phyloP scores from a whole-genome alignment of 23 red algal genomes.

The Cyanidiococcus yangmingshanensis region DNA sequence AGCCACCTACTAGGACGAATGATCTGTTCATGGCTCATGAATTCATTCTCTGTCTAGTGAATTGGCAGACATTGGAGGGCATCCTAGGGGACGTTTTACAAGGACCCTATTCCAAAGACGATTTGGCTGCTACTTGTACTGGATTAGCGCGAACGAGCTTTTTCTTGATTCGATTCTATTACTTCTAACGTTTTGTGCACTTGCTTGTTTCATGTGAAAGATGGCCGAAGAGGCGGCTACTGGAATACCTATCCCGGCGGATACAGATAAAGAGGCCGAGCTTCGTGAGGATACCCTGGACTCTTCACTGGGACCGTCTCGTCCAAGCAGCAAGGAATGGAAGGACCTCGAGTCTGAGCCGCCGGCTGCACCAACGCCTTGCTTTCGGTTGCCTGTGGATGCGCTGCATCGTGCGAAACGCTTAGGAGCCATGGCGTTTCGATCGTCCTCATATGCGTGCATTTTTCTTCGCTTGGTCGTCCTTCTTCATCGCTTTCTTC shows the following conservation, averaged over 20 bases:
- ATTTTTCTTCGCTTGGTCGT: slow-evolving; percentile 92
- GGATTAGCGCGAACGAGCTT: no score
- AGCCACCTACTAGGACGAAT: no score
- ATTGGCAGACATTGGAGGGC: no score
- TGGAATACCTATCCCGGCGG: not conserved
- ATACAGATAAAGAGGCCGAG: not conserved
- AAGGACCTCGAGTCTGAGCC: slow-evolving; percentile 6
- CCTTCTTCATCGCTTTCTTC: slow-evolving; percentile 97
- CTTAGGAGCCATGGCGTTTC: slow-evolving; percentile 28
- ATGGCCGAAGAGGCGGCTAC: not conserved
- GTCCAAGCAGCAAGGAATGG: not conserved
- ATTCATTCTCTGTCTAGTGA: no score
- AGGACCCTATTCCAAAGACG: no score
- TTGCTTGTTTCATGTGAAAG: no score
- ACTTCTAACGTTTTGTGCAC: no score
- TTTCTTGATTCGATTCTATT: no score
- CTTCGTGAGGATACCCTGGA: slow-evolving; percentile 6
- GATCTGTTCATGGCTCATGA: no score
- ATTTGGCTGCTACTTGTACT: no score
- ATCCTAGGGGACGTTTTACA: no score
- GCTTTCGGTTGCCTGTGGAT: slow-evolving; percentile 51
- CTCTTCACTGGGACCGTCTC: not conserved
- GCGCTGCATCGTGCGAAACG: slow-evolving; percentile 32
- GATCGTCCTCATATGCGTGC: slow-evolving; percentile 74
- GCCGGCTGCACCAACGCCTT: not conserved